These are phyloP conservation scores for Cenchrus purpureus DNA, from an alignment of 176 grass and related monocot genomes.

Conservation along the genomic window DNA sequence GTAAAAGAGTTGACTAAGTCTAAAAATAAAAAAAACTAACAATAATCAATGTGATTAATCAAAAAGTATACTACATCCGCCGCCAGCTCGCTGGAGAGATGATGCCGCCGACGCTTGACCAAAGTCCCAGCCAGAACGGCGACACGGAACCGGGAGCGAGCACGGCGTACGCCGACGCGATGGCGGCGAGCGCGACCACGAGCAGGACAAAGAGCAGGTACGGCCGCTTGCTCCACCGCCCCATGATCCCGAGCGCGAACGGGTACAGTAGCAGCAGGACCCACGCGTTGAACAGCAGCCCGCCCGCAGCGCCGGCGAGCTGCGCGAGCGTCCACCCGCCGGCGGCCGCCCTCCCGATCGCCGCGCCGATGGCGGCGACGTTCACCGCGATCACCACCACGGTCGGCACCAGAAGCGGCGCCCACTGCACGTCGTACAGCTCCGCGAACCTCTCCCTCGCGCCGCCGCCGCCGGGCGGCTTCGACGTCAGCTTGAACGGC, in stretches of 20 bases:
- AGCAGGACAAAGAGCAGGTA: slow-evolving; percentile 44
- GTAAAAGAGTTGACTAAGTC: too few species aligned
- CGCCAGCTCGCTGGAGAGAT: background rate
- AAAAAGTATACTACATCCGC: background rate
- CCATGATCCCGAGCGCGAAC: slow-evolving; percentile 50
- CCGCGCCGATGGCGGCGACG: slow-evolving; percentile 19
- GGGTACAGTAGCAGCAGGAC: slow-evolving; percentile 51
- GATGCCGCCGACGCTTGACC: background rate
- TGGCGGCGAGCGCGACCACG: background rate
- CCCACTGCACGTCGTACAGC: slow-evolving; percentile 43
- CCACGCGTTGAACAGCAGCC: slow-evolving; percentile 50
- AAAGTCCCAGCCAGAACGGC: background rate
- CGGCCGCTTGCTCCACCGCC: slow-evolving; percentile 47
- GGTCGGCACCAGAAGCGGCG: slow-evolving; percentile 38
- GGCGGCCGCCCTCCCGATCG: slow-evolving; percentile 32
- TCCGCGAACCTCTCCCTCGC: slow-evolving; percentile 47
- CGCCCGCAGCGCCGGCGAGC: slow-evolving; percentile 26
- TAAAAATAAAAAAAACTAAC: too few species aligned
- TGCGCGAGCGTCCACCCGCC: slow-evolving; percentile 42
- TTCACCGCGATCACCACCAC: slow-evolving; percentile 48
- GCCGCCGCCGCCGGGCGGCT: background rate
- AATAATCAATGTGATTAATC: background rate
- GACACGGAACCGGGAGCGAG: background rate
- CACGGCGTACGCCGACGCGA: slow-evolving; percentile 18
- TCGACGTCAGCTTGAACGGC: slow-evolving; percentile 46